Evolutionary conservation across 108 stramenopile species (phyloP).

Genomic region (Fragilaria crotonensis): DNA sequence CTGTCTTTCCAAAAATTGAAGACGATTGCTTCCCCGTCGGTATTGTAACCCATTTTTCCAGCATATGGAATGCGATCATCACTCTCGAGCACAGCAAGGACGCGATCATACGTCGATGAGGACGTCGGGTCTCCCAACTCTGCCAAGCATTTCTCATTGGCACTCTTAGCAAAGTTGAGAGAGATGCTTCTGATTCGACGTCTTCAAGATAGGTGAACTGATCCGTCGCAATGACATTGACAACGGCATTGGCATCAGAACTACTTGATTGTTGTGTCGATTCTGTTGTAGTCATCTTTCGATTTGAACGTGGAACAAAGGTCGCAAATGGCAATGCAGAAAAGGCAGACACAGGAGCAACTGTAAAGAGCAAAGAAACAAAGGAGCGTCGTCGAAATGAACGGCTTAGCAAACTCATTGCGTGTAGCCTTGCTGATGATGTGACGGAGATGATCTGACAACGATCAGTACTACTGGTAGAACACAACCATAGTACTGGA

Average conservation of each 20-base stretch:
- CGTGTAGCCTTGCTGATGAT: no score
- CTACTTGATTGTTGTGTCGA: no score
- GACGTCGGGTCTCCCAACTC: conserved; percentile 62
- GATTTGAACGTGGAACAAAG: no score
- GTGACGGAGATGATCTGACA: no score
- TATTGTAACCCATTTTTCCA: conserved; percentile 46
- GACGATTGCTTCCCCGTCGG: conserved; percentile 45
- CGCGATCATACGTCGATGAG: conserved; percentile 42
- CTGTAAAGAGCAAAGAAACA: no score
- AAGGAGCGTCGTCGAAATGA: no score
- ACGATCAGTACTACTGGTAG: no score
- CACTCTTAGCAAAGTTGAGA: conserved; percentile 59
- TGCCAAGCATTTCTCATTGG: conserved; percentile 65
- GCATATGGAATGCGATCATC: conserved; percentile 76
- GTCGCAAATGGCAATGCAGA: no score
- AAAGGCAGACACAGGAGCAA: no score
- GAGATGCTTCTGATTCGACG: conserved; percentile 61
- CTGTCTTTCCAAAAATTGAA: conserved; percentile 76
- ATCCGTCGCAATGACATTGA: conserved; percentile 35
- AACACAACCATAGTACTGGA: no score
- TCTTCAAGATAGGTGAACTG: conserved; percentile 78
- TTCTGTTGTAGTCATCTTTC: no score
- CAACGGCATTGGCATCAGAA: background rate
- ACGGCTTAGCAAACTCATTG: no score
- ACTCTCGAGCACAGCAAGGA: conserved; percentile 55